Conservation (phyloP, 2,329 filamentous ascomycete species). For the Aspergillus ochraceus region DNA sequence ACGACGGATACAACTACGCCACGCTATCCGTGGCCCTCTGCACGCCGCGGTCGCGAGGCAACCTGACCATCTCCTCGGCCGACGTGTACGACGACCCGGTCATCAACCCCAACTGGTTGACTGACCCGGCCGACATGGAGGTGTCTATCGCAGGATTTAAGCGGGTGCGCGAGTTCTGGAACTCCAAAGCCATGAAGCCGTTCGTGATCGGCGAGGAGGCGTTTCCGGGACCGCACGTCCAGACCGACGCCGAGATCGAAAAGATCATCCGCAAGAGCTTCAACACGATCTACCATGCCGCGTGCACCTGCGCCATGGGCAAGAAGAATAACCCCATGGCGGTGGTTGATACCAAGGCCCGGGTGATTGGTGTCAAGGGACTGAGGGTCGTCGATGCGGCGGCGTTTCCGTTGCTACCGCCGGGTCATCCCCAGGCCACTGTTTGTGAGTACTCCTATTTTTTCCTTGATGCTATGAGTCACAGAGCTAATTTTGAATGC, state of each 20-base stretch:
- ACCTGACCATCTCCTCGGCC: conserved; percentile 38
- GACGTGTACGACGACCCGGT: conserved; percentile 33
- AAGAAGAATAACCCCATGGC: neutral
- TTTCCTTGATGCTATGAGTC: neutral
- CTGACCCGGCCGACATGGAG: neutral
- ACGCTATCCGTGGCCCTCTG: conserved; percentile 20
- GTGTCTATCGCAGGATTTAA: neutral
- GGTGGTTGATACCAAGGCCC: conserved; percentile 1
- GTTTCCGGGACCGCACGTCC: neutral
- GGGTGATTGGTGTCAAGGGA: conserved; percentile 2
- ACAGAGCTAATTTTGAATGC: neutral
- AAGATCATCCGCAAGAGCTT: neutral
- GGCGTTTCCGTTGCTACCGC: conserved; percentile 1
- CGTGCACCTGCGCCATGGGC: conserved; percentile 8
- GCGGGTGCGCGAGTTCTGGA: neutral
- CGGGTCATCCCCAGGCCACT: conserved; percentile 5
- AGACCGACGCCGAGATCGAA: neutral
- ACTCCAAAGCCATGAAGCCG: neutral
- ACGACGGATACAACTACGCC: conserved; percentile 27
- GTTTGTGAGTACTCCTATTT: neutral
- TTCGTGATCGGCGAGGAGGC: neutral
- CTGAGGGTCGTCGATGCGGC: conserved; percentile 10
- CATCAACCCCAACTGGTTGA: conserved; percentile 1
- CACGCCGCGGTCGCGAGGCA: conserved; percentile 46
- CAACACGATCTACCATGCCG: conserved; percentile 1